These are phyloP conservation scores for Cyphellophora europaea DNA, from an alignment of 2,329 filamentous ascomycete genomes.

Conservation along the genomic window DNA sequence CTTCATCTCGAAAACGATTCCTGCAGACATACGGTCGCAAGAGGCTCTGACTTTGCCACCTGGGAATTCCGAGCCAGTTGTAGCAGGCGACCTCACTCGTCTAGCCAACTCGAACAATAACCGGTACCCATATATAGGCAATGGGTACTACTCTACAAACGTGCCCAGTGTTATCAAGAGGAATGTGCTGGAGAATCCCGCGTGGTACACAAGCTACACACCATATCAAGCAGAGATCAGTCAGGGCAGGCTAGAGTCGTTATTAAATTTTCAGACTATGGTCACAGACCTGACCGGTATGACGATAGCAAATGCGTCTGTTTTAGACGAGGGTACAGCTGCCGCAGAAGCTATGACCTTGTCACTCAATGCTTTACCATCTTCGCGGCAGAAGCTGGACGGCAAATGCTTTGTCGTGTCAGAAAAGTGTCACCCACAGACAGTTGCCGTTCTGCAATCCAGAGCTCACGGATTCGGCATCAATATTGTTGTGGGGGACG, in stretches of 20 bases:
- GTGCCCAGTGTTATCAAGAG: constrained; percentile 85
- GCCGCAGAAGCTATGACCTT: constrained; percentile 95
- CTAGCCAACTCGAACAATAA: constrained; percentile 45
- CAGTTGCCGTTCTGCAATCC: constrained; percentile 70
- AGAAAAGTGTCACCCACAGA: constrained; percentile 73
- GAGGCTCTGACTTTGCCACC: constrained; percentile 36
- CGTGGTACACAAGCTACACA: constrained; percentile 97
- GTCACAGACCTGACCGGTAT: constrained; percentile 80
- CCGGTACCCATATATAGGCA: constrained; percentile 65
- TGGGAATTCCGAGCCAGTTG: constrained; percentile 26
- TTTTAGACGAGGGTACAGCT: constrained; percentile 85
- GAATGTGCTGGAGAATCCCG: constrained; percentile 85
- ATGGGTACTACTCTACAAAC: constrained; percentile 79
- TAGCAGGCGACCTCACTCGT: constrained; percentile 38
- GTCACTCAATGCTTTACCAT: constrained; percentile 66
- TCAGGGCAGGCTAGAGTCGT: constrained; percentile 81
- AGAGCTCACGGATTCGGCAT: constrained; percentile 89
- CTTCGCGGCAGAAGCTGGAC: constrained; percentile 60
- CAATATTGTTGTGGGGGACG: constrained; percentile 62
- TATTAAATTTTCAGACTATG: constrained; percentile 93
- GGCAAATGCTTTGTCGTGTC: constrained; percentile 82
- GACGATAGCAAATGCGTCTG: constrained; percentile 79
- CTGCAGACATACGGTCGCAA: constrained; percentile 64
- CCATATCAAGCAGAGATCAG: constrained; percentile 97
- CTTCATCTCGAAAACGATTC: constrained; percentile 78